phyloP scores from a whole-genome alignment of 129 eudicot species.

The Lactuca saligna region DNA sequence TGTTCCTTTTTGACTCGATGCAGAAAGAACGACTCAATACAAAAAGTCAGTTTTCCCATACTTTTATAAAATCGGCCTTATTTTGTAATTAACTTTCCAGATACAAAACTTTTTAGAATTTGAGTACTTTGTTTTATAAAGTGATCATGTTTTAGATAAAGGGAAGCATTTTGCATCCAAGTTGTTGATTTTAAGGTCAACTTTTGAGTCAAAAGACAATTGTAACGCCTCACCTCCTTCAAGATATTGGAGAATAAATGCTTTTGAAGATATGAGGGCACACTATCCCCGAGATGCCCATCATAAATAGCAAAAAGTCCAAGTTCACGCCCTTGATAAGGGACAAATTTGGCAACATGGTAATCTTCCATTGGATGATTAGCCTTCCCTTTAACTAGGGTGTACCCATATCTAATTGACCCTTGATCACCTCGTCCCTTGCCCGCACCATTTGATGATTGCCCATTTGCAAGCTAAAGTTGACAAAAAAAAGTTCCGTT shows the following conservation, averaged over 20 bases:
- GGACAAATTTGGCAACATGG: slow-evolving; percentile 74
- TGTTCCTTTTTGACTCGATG: too few relatives aligned
- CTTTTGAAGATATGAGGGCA: slow-evolving; percentile 80
- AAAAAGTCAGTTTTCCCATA: too few relatives aligned
- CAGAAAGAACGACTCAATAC: too few relatives aligned
- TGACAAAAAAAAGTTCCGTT: background rate
- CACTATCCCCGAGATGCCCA: slow-evolving; percentile 80
- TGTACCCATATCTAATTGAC: slow-evolving; percentile 58
- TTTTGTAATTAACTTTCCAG: too few relatives aligned
- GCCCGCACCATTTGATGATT: slow-evolving; percentile 53
- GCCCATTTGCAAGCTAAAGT: slow-evolving; percentile 52
- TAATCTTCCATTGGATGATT: slow-evolving; percentile 94
- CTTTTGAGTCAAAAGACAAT: slow-evolving; percentile 7
- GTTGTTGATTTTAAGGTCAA: background rate
- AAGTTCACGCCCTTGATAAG: slow-evolving; percentile 53
- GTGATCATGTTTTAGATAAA: background rate
- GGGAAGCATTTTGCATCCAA: background rate
- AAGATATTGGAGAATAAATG: slow-evolving; percentile 70
- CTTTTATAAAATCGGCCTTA: too few relatives aligned
- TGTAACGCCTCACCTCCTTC: slow-evolving; percentile 56
- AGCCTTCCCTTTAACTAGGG: slow-evolving; percentile 78
- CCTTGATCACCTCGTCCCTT: slow-evolving; percentile 73
- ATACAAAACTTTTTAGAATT: too few relatives aligned
- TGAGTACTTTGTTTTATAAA: too few relatives aligned
- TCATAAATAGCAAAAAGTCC: slow-evolving; percentile 89